These are phyloP conservation scores for Apiotrichum laibachii DNA, from an alignment of 1,284 basidiomycete genomes.

Conservation along the genomic window DNA sequence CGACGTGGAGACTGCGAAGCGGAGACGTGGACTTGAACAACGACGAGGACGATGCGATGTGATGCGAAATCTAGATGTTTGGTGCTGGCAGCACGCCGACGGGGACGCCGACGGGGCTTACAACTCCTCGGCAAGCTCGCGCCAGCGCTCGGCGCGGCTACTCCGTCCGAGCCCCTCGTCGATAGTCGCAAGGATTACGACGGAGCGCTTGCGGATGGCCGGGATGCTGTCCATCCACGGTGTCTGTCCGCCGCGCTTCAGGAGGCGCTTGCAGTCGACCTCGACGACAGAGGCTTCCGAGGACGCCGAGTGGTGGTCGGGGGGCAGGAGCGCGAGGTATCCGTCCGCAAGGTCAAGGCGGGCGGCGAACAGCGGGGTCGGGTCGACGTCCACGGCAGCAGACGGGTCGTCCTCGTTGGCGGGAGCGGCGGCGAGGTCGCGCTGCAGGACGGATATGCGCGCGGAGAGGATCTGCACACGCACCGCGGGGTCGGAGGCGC, in stretches of 20 bases:
- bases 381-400: not conserved
- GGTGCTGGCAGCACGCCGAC: too few relatives aligned
- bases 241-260: not conserved
- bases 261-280: constrained; percentile 19
- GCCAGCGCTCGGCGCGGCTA: constrained; percentile 25
- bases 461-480: constrained; percentile 36
- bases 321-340: constrained; percentile 15
- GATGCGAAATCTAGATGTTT: too few relatives aligned
- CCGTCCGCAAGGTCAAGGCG: constrained; percentile 30
- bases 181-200: constrained; percentile 23
- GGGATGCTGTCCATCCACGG: constrained; percentile 9
- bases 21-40: too few relatives aligned
- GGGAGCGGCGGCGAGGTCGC: not conserved
- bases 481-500: constrained; percentile 7
- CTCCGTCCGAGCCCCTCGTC: constrained; percentile 32
- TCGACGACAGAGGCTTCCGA: constrained; percentile 28
- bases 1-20: too few relatives aligned
- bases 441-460: constrained; percentile 29
- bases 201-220: constrained; percentile 21
- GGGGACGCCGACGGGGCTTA: too few relatives aligned
- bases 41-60: too few relatives aligned
- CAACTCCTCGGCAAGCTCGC: constrained; percentile 10
- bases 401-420: not conserved
- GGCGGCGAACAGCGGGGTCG: constrained; percentile 17
- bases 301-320: constrained; percentile 25